Base-by-base conservation (phyloP, 164 flowering plant genomes). In the Warburgia ugandensis region DNA sequence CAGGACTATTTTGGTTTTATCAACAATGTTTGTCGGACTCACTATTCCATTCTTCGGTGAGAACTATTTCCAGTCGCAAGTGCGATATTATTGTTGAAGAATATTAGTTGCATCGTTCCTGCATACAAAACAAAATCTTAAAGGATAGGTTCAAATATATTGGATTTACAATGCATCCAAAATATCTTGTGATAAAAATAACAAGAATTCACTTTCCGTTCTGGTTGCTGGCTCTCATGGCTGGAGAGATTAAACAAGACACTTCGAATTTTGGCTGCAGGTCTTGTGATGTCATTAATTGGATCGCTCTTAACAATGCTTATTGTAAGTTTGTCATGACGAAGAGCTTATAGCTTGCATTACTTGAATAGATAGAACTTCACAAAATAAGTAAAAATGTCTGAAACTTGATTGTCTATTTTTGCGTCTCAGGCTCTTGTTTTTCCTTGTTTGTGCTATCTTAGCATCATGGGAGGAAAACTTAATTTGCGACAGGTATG, bases 301-400 rank as follows among this genome's bases (percentile, higher is more conserved):
- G 95, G 95, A 49, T 86, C 95, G n/a, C 56, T 76, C 19, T 73
- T 78, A 16, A 66, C 82, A 48, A 84, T 80, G 92, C 71, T 78
- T 44, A 64, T 82, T 7, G 94, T 87, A 63, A 75, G 87, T 67
- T 53, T 47, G 58, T 32, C 38, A n/a, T n/a, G n/a, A n/a, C n/a
- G n/a, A n/a, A n/a, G n/a, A n/a, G n/a, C n/a, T n/a, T n/a, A n/a
- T 5, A 26, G 46, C 30, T 28, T 23, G 1, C n/a, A 17, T 23
- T 6, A 5, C 9, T 46, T 3, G 3, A 6, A 14, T 25, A 3
- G 3, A 9, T 22, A 11, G 14, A 46, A 23, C 29, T 11, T n/a
- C n/a, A n/a, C n/a, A n/a, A n/a, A n/a, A 45, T 22, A 3, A 5
- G 4, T 6, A 3, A 2, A 12, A 7, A 13, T 47, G 7, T 33